A percentile compares a stretch with the other conserved stretches of the same genome.
Conservation (phyloP, 257 asterid genomes). For the Echium plantagineum region DNA sequence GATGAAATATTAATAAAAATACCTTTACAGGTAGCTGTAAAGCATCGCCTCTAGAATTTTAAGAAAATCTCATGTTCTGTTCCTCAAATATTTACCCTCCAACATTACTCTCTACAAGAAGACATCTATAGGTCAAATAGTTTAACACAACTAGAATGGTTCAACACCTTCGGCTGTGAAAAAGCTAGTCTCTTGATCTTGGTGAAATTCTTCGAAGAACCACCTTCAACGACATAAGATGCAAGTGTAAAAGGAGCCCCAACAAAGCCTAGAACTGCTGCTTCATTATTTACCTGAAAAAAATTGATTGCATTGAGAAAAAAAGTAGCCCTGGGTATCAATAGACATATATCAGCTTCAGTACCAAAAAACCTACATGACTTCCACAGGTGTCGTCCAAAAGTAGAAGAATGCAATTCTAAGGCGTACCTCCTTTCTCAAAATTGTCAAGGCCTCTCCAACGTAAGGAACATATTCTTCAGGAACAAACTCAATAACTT, state of each 20-base stretch:
- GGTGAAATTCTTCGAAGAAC: conserved; percentile 93
- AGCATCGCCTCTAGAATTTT: too few relatives aligned
- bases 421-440: conserved; percentile 72
- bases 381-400: too few relatives aligned
- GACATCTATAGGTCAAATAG: background rate
- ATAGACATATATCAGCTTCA: background rate
- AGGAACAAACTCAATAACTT: conserved; percentile 79
- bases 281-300: conserved; percentile 73
- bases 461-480: conserved; percentile 92
- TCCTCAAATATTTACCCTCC: background rate
- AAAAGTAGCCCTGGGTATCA: conserved; percentile 1
- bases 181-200: conserved; percentile 86
- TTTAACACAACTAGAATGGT: background rate
- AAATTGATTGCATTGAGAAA: too few relatives aligned
- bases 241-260: conserved; percentile 99
- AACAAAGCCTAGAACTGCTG: conserved; percentile 97
- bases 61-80: too few relatives aligned
- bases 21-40: too few relatives aligned
- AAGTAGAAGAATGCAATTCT: background rate
- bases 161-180: conserved; percentile 78
- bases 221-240: conserved; percentile 93
- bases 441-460: conserved; percentile 85
- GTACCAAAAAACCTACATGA: too few relatives aligned
- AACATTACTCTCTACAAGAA: background rate
- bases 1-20: too few relatives aligned